Percentiles rank a stretch among this genome's conserved stretches.
Conservation (phyloP, 805 yeast genomes). For the Wickerhamomyces alni region DNA sequence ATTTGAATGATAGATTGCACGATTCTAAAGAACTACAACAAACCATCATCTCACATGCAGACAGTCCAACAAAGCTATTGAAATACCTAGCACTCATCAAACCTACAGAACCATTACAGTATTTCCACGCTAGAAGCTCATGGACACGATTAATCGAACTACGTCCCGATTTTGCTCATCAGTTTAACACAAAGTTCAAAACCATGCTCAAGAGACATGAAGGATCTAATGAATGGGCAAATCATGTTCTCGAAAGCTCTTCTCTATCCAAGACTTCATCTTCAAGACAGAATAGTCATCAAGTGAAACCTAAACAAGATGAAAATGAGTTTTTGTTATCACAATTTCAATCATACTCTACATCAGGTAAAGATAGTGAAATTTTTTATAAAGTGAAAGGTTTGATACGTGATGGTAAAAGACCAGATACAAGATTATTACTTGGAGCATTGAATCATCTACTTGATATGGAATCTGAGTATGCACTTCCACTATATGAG, state of each 20-base stretch:
- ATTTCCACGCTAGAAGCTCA: background rate
- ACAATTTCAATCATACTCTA: background rate
- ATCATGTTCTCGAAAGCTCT: background rate
- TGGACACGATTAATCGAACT: background rate
- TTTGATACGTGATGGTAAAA: slow-evolving; percentile 13
- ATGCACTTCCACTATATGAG: slow-evolving; percentile 8
- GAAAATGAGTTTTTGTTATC: background rate
- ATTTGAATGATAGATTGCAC: slow-evolving; percentile 8
- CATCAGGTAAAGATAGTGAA: background rate
- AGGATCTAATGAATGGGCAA: background rate
- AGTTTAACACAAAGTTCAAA: slow-evolving; percentile 1
- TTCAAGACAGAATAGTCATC: background rate
- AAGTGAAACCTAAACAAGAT: background rate
- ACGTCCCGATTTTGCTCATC: slow-evolving; percentile 1
- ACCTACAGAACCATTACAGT: background rate
- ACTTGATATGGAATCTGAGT: slow-evolving; percentile 7
- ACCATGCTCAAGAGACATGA: background rate
- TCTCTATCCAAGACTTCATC: background rate
- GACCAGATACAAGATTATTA: slow-evolving; percentile 12
- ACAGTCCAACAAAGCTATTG: background rate
- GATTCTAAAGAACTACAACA: slow-evolving; percentile 1
- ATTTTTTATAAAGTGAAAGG: slow-evolving; percentile 5
- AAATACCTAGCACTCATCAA: background rate
- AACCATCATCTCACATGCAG: slow-evolving; percentile 3
- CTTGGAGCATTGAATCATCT: slow-evolving; percentile 6